Conservation (phyloP, 305 asterid genomes). For the Fraxinus xanthoxyloides region DNA sequence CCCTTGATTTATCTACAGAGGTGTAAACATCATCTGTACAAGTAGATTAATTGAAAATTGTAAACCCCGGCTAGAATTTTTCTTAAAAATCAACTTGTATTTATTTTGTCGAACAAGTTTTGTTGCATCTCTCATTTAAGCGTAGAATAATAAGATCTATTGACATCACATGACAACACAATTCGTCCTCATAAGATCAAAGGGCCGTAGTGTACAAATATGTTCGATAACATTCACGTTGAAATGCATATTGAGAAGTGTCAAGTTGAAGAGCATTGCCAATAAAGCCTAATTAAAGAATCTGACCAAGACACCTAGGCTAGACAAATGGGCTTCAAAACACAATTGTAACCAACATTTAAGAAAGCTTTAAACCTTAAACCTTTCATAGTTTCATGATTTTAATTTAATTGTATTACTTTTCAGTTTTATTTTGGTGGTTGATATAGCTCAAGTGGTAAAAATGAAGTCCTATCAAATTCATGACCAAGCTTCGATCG, state of each 20-base stretch:
- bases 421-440: not conserved
- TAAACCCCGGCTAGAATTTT: not conserved
- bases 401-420: too few species aligned
- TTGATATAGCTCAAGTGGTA: not conserved
- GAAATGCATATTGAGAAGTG: not conserved
- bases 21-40: not conserved
- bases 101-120: not conserved
- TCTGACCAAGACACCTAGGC: not conserved
- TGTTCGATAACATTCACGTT: not conserved
- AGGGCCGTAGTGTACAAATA: not conserved
- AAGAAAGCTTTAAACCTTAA: not conserved
- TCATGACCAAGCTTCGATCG: not conserved
- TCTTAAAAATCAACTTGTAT: too few species aligned
- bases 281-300: not conserved
- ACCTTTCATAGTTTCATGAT: not conserved
- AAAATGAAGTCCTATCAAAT: not conserved
- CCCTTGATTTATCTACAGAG: too few species aligned
- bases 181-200: not conserved
- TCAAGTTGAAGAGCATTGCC: not conserved
- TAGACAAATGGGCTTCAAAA: not conserved
- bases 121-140: not conserved
- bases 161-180: not conserved
- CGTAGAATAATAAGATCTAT: not conserved
- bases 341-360: not conserved
- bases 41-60: not conserved